Conservation (phyloP, 148 eudicot genomes). For the Polygonum maritimum region DNA sequence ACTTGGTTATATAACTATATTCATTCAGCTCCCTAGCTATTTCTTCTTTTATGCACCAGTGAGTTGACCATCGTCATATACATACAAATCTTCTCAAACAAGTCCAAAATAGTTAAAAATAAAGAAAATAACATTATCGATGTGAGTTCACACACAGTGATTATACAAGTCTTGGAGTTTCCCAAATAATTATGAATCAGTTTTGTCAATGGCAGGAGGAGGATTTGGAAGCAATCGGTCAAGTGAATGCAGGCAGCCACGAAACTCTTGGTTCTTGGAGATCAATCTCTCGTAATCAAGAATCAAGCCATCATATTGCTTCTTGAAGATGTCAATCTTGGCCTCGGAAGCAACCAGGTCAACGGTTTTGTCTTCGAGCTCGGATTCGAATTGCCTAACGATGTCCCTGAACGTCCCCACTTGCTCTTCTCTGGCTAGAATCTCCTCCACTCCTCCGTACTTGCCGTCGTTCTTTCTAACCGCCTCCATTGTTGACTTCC, state of each 20-base stretch:
- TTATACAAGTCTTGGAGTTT: too few relatives aligned
- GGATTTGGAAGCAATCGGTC: slow-evolving; percentile 13
- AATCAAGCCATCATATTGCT: slow-evolving; percentile 42
- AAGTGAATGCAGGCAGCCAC: slow-evolving; percentile 27
- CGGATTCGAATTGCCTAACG: slow-evolving; percentile 22
- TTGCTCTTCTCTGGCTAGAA: slow-evolving; percentile 32
- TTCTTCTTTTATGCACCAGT: too few relatives aligned
- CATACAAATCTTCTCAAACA: too few relatives aligned
- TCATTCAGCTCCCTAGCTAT: too few relatives aligned
- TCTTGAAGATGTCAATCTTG: slow-evolving; percentile 26
- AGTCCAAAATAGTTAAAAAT: too few relatives aligned
- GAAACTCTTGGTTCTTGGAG: slow-evolving; percentile 36
- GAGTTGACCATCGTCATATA: too few relatives aligned
- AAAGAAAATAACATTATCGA: too few relatives aligned
- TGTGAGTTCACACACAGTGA: too few relatives aligned
- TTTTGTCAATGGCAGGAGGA: too few relatives aligned
- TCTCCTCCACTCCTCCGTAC: slow-evolving; percentile 21
- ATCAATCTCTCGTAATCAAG: slow-evolving; percentile 40
- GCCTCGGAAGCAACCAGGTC: slow-evolving; percentile 29
- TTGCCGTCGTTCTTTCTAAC: slow-evolving; percentile 32
- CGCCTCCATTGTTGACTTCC: slow-evolving; percentile 29
- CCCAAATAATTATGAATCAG: too few relatives aligned
- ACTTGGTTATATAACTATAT: too few relatives aligned
- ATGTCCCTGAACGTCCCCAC: slow-evolving; percentile 12
- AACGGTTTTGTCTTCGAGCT: slow-evolving; percentile 25